phyloP scores from a whole-genome alignment of 345 rosid genomes.

The Geranium brycei region DNA sequence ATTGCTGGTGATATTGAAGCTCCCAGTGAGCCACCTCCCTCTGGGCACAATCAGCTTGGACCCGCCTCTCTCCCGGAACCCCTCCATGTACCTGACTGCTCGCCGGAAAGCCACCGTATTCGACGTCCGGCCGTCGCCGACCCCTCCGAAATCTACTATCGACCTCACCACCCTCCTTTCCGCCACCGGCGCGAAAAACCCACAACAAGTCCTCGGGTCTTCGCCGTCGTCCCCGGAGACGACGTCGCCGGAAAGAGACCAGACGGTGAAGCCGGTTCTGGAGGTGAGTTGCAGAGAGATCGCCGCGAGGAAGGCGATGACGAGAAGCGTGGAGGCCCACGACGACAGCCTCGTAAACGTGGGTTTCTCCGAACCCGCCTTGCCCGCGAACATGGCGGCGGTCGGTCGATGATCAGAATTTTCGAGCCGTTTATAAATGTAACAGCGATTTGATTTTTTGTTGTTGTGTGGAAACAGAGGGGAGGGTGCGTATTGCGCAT shows the following conservation, averaged over 20 bases:
- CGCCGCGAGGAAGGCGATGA: slow-evolving; percentile 35
- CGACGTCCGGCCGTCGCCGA: slow-evolving; percentile 68
- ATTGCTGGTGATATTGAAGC: slow-evolving; percentile 85
- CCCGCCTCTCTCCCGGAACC: slow-evolving; percentile 44
- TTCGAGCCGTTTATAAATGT: background rate
- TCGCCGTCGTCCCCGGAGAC: too few species aligned
- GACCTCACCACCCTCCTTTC: slow-evolving; percentile 51
- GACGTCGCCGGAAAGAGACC: slow-evolving; percentile 9
- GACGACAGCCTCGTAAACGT: slow-evolving; percentile 25
- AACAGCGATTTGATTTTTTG: background rate
- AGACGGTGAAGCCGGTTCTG: slow-evolving; percentile 18
- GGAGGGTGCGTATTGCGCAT: background rate
- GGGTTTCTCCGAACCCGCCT: slow-evolving; percentile 44
- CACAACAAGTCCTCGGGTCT: slow-evolving; percentile 22
- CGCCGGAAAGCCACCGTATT: slow-evolving; percentile 65
- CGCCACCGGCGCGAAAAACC: slow-evolving; percentile 17
- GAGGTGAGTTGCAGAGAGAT: slow-evolving; percentile 52
- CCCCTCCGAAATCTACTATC: slow-evolving; percentile 71
- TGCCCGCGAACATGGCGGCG: background rate
- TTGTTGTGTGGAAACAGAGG: background rate
- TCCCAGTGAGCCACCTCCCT: slow-evolving; percentile 85
- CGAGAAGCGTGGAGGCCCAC: slow-evolving; percentile 38
- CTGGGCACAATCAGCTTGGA: slow-evolving; percentile 64
- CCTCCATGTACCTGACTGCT: slow-evolving; percentile 45
- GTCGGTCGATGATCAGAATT: background rate